These are phyloP conservation scores for Acanthamoeba culbertsoni DNA, from an alignment of 208 protist genomes.

Conservation along the genomic window DNA sequence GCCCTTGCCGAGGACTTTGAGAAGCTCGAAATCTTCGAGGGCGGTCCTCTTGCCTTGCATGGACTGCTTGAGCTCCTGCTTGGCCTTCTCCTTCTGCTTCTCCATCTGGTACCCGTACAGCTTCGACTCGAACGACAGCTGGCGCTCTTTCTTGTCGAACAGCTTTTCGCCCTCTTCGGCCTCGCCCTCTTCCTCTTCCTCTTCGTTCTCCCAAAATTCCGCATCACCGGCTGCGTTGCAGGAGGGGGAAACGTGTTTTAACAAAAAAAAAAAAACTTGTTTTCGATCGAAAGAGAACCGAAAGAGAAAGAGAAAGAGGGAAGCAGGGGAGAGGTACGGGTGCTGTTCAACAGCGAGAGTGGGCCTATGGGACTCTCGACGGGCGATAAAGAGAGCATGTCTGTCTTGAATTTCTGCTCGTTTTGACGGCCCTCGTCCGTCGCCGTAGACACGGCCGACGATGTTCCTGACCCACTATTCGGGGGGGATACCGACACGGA, in stretches of 20 bases:
- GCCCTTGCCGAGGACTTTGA: constrained; percentile 75
- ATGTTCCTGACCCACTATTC: too few relatives aligned
- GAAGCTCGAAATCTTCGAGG: constrained; percentile 73
- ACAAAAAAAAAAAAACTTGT: neutral
- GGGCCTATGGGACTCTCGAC: neutral
- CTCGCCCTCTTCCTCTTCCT: constrained; percentile 25
- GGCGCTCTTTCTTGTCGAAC: neutral
- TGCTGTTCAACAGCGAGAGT: neutral
- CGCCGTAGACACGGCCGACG: neutral
- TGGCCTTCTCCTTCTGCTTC: constrained; percentile 21
- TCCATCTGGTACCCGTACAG: constrained; percentile 37
- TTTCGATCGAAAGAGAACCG: neutral
- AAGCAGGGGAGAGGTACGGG: neutral
- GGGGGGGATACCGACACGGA: too few relatives aligned
- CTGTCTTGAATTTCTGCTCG: constrained; percentile 28
- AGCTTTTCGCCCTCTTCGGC: neutral
- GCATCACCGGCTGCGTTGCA: neutral
- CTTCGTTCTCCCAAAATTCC: constrained; percentile 21
- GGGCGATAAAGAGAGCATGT: neutral
- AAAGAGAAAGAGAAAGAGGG: neutral
- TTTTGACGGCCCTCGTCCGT: neutral
- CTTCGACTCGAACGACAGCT: constrained; percentile 29
- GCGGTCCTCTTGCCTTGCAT: neutral
- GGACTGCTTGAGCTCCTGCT: neutral
- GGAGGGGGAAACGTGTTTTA: neutral